Base-by-base conservation (phyloP, 345 rosid genomes). In the Sonneratia alba region DNA sequence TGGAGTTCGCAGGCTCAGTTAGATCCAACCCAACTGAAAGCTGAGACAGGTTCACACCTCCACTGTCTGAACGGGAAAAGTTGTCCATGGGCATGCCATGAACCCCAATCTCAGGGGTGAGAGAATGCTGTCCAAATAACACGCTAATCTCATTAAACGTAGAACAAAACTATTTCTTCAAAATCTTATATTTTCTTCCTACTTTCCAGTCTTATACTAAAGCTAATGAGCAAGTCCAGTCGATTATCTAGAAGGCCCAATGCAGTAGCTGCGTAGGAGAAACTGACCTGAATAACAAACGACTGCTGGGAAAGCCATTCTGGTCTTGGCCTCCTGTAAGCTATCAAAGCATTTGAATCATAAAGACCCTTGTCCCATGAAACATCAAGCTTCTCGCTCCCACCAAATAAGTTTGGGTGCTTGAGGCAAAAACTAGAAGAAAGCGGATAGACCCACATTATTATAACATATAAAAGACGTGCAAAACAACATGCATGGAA, bases 301-400 rank as follows among this genome's bases (percentile, higher is more conserved):
- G 95, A 90, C 73, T 94, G 90, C 76, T 91, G 97, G 48, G 91
- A 77, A 82, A 89, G 95, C 95, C 95, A 89, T 72, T 94, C 89
- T 15, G 96, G 97, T 77, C 97, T 85, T 19, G 97, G 98, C 80
- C 97, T 88, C 82, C 97, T 74, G 71, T 84, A 94, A 79, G 96
- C 96, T 66, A 91, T 77, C 61, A 89, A 69, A n/a, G 89, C 78
- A 79, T 89, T 94, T 55, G 97, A 94, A 85, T 94, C 96, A 76
- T 77, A 94, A 18, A 91, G 80, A 55, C 97, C 98, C 75, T 91
- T 94, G 77, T 94, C 90, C 98, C 89, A 94, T 0, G 93, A 88
- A 22, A 94, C 89, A 77, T 94, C 98, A 21, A 94, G 96, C 89
- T 91, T 94, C 83, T 94, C 98, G 57, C 96, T 94, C 78, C 98